Percentiles rank a stretch among this genome's conserved stretches.
Conservation (phyloP, 2,329 filamentous ascomycete species). For the Aureobasidium sp. region DNA sequence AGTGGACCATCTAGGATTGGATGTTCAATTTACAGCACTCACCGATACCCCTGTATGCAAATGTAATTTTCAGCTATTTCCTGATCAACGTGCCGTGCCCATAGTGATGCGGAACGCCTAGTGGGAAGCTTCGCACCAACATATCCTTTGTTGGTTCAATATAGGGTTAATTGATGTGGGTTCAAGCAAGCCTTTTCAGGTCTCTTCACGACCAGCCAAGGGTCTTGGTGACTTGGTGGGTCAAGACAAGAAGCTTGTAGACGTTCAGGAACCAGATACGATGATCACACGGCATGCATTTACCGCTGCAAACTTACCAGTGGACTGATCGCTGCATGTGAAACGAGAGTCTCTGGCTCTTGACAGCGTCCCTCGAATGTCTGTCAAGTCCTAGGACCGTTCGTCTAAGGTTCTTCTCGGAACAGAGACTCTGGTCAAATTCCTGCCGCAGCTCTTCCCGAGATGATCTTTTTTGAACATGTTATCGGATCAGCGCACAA, state of each 20-base stretch:
- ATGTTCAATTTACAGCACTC: not conserved
- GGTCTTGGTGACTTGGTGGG: not conserved
- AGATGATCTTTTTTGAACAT: too few relatives aligned
- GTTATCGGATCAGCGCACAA: not conserved
- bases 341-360: not conserved
- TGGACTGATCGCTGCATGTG: not conserved
- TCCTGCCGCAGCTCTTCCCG: too few relatives aligned
- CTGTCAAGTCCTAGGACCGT: too few relatives aligned
- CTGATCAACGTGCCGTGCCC: not conserved
- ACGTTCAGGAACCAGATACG: not conserved
- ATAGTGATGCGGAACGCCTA: not conserved
- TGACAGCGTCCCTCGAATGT: too few relatives aligned
- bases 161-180: not conserved
- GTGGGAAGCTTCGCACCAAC: not conserved
- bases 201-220: not conserved
- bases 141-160: not conserved
- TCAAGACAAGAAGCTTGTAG: not conserved
- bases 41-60: constrained; percentile 10
- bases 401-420: too few relatives aligned
- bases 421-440: too few relatives aligned
- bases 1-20: constrained; percentile 58
- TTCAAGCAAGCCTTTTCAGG: not conserved
- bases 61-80: not conserved
- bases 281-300: not conserved
- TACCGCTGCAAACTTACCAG: not conserved